Evolutionary conservation across 1,284 basidiomycete genomes (phyloP).

Genomic region (Ganoderma meredithae): DNA sequence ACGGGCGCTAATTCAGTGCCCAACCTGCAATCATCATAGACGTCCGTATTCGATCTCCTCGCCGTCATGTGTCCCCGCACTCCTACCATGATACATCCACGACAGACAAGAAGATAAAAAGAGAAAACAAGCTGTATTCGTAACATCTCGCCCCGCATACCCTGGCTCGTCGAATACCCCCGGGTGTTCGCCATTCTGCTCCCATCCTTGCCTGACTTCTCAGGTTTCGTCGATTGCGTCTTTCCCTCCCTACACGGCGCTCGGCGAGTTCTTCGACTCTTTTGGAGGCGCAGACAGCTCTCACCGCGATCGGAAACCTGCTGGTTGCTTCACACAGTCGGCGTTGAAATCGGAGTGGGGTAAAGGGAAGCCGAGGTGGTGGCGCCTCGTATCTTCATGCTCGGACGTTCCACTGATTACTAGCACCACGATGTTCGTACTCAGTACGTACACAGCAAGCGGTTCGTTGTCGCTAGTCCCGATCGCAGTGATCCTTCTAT

Average conservation of each 20-base stretch:
- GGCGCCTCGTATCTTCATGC: background rate
- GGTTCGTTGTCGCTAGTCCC: background rate
- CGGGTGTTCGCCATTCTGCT: slow-evolving; percentile 15
- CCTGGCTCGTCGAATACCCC: slow-evolving; percentile 18
- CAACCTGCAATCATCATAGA: slow-evolving; percentile 4
- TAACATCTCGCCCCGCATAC: slow-evolving; percentile 19
- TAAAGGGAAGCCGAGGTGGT: background rate
- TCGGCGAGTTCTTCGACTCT: background rate
- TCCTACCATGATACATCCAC: slow-evolving; percentile 9
- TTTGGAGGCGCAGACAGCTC: background rate
- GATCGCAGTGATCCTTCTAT: background rate
- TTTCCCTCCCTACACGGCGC: background rate
- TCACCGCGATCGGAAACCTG: background rate
- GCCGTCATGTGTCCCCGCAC: background rate
- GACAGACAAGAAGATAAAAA: slow-evolving; percentile 20
- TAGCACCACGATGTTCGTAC: background rate
- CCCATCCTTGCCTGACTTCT: background rate
- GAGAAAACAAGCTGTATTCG: slow-evolving; percentile 20
- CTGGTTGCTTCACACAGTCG: background rate
- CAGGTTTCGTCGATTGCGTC: background rate
- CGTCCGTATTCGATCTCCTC: background rate
- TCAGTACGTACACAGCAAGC: background rate
- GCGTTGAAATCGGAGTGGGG: slow-evolving; percentile 1
- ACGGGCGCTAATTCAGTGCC: background rate
- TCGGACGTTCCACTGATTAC: background rate